Evolutionary conservation across 257 asterid species (phyloP).

Genomic region (Solanum appendiculatum): DNA sequence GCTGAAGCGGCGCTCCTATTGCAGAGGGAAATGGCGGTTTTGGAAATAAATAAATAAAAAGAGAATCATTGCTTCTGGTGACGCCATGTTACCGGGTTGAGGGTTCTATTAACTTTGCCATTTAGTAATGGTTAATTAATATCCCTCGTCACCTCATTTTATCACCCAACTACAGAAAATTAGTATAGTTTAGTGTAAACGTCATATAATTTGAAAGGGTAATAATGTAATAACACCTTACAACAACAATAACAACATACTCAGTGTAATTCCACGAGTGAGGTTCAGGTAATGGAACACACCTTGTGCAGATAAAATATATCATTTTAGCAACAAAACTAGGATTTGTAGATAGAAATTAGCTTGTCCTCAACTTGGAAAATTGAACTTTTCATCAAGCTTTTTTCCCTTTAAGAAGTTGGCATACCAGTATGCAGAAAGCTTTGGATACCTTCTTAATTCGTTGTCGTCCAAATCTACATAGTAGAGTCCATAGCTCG

Average conservation of each 20-base stretch:
- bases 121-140: neutral
- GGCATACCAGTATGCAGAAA: constrained; percentile 42
- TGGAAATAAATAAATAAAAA: too few species aligned
- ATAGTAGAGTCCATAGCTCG: constrained; percentile 33
- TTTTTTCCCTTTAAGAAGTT: constrained; percentile 30
- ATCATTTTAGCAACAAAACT: neutral
- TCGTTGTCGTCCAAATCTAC: constrained; percentile 51
- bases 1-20: too few species aligned
- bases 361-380: neutral
- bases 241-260: neutral
- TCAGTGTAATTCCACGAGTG: neutral
- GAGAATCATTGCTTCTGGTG: too few species aligned
- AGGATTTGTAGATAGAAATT: neutral
- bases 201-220: neutral
- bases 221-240: neutral
- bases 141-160: neutral
- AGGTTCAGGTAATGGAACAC: neutral
- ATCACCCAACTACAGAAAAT: neutral
- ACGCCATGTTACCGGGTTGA: too few species aligned
- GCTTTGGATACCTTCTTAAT: constrained; percentile 27
- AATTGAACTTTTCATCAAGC: neutral
- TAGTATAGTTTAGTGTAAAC: neutral
- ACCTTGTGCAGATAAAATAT: neutral
- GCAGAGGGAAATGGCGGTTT: too few species aligned
- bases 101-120: too few species aligned